Percentiles rank a stretch among this genome's conserved stretches.
phyloP scores from a whole-genome alignment of 2,329 filamentous ascomycete species.

The Ceratocystis diversiconidia region DNA sequence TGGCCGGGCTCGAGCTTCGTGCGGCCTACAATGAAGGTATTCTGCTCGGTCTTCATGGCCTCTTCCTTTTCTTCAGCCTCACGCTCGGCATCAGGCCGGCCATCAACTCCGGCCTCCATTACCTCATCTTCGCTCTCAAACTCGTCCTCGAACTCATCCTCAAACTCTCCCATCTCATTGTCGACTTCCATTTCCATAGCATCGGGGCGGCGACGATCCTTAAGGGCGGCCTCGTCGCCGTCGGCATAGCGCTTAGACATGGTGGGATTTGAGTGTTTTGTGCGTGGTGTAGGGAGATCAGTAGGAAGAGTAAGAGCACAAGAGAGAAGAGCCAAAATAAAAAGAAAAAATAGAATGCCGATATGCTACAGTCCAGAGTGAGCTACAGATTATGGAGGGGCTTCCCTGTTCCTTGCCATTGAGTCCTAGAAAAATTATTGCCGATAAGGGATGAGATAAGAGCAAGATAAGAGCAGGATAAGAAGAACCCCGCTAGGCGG shows the following conservation, averaged over 20 bases:
- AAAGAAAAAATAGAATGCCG: not conserved
- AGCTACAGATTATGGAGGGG: not conserved
- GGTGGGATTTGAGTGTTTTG: constrained; percentile 10
- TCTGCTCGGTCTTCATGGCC: constrained; percentile 86
- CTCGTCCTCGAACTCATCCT: constrained; percentile 89
- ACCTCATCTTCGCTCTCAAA: constrained; percentile 85
- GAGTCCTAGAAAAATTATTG: constrained; percentile 10
- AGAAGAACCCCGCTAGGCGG: not conserved
- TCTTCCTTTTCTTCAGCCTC: constrained; percentile 76
- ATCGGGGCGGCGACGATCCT: constrained; percentile 47
- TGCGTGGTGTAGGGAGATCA: not conserved
- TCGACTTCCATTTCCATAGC: constrained; percentile 51
- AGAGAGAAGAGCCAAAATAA: not conserved
- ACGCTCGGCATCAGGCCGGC: constrained; percentile 77
- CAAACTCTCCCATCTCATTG: constrained; percentile 64
- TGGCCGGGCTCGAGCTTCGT: constrained; percentile 84
- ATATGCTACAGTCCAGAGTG: not conserved
- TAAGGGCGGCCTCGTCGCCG: constrained; percentile 35
- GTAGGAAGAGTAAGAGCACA: not conserved
- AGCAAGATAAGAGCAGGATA: not conserved
- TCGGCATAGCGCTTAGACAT: constrained; percentile 51
- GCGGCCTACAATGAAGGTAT: constrained; percentile 89
- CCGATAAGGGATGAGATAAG: constrained; percentile 6
- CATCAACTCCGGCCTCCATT: constrained; percentile 85
- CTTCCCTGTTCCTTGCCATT: not conserved